Percentiles rank a stretch among this genome's conserved stretches.
Evolutionary conservation across 352 stramenopile species (phyloP).

Genomic region (Pythium myriotylum): DNA sequence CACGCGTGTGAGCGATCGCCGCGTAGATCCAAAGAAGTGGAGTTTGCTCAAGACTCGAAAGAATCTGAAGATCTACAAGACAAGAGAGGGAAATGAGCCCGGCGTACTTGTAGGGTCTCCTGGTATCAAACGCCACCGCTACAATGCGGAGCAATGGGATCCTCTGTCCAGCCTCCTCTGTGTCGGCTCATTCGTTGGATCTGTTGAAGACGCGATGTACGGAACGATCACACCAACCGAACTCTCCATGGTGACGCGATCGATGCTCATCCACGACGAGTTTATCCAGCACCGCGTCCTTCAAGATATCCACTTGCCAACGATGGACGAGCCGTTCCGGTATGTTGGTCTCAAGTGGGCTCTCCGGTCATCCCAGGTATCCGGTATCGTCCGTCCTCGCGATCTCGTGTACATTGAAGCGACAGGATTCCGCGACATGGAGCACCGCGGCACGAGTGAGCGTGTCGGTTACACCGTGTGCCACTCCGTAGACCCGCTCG

Average conservation of each 20-base stretch:
- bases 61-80: conserved; percentile 14
- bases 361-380: background rate
- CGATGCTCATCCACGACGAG: conserved; percentile 12
- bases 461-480: conserved; percentile 17
- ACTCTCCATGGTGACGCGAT: conserved; percentile 2
- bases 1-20: background rate
- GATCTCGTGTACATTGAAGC: conserved; percentile 13
- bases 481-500: conserved; percentile 6
- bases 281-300: conserved; percentile 9
- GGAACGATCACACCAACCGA: conserved; percentile 7
- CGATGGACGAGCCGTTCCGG: conserved; percentile 9
- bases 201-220: conserved; percentile 21
- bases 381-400: conserved; percentile 23
- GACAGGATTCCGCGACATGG: conserved; percentile 1
- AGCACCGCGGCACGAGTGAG: background rate
- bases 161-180: background rate
- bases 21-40: background rate
- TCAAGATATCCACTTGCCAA: conserved; percentile 1
- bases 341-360: conserved; percentile 19
- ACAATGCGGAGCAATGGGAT: background rate
- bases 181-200: conserved; percentile 12
- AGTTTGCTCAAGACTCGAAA: conserved; percentile 5
- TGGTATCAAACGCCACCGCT: background rate
- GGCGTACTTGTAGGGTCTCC: background rate
- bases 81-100: conserved; percentile 2